Base-by-base conservation (phyloP, 805 yeast genomes). In the Metschnikowia henanensis region DNA sequence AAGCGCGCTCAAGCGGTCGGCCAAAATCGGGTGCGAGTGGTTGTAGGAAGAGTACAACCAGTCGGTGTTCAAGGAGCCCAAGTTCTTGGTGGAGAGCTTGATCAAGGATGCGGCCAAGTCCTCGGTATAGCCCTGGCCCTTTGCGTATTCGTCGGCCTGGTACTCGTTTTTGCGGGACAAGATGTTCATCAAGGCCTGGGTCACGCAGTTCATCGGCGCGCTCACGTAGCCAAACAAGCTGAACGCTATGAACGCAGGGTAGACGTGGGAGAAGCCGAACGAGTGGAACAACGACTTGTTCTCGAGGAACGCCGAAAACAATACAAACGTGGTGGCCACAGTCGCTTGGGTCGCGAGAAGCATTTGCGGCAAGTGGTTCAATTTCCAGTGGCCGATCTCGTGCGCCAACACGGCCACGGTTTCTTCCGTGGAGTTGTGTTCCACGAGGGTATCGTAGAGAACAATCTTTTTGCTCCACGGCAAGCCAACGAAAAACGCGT, bases 391-490 rank as follows among this genome's bases (percentile, higher is more conserved):
- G 39, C 99, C 99, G 55, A 94, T 84, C 71, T 94, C 99, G 61
- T 94, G 99, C n/a, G 96, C 98, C 52, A 92, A 75, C 1, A 94
- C 96, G 40, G 98, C 97, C 40, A 90, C 88, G 31, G 90, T 87
- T 66, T 94, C 95, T 33, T 76, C 78, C 22, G 80, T 77, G 23
- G 90, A 68, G 26, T 90, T 83, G 46, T 87, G 84, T 49, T 87
- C 81, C 51, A 94, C 84, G 68, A 94, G 77, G 8, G 97, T 94
- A 58, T 94, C 99, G 61, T 75, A 94, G 34, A 94, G 77, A 39
- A 94, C 98, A 68, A 94, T 94, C 66, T 91, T 92, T 68, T 94
- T 94, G 45, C 89, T 83, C 92, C 97, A 92, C 31, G 99, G 99
- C 57, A 94, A 76, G 5, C 99, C 99, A 55, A 87, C 80, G 62